Conservation (phyloP, 495 filamentous ascomycete species). For the Collariella sp. region DNA sequence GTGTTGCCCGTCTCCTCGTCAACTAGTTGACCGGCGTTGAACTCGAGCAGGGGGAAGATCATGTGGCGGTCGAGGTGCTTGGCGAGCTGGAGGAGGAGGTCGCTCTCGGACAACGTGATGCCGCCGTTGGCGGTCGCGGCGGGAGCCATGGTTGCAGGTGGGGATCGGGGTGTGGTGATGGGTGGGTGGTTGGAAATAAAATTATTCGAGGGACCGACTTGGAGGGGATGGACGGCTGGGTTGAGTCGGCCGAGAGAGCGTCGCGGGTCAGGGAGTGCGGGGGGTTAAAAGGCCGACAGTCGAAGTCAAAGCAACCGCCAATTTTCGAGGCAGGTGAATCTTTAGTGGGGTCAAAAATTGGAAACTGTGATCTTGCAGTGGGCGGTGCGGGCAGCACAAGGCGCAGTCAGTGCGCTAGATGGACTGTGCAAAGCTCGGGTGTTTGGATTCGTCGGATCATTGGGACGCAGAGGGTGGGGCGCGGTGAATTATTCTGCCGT, state of each 20-base stretch:
- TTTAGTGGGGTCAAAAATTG: conserved; percentile 35
- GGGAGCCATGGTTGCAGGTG: conserved; percentile 20
- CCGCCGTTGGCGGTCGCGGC: conserved; percentile 44
- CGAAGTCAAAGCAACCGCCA: conserved; percentile 13
- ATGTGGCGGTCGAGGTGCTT: conserved; percentile 92
- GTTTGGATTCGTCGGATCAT: no score
- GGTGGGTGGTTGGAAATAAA: not conserved
- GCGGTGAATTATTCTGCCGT: conserved; percentile 20
- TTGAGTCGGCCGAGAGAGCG: conserved; percentile 2
- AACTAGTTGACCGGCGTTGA: conserved; percentile 48
- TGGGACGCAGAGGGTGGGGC: not conserved
- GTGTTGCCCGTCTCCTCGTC: conserved; percentile 47
- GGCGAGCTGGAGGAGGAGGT: conserved; percentile 80
- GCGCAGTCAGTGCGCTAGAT: no score
- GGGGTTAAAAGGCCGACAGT: conserved; percentile 2
- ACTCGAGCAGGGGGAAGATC: conserved; percentile 89
- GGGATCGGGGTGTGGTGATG: not conserved
- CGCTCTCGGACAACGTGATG: conserved; percentile 52
- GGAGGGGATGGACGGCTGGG: not conserved
- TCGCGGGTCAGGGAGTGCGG: not conserved
- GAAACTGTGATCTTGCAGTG: conserved; percentile 17
- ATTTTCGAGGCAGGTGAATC: conserved; percentile 25
- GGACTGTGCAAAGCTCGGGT: no score
- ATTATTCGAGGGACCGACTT: not conserved
- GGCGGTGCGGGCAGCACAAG: conserved; percentile 11